Percentiles rank a stretch among this genome's conserved stretches.
Conservation (phyloP, 2,329 filamentous ascomycete species). For the Penicillium sp. region DNA sequence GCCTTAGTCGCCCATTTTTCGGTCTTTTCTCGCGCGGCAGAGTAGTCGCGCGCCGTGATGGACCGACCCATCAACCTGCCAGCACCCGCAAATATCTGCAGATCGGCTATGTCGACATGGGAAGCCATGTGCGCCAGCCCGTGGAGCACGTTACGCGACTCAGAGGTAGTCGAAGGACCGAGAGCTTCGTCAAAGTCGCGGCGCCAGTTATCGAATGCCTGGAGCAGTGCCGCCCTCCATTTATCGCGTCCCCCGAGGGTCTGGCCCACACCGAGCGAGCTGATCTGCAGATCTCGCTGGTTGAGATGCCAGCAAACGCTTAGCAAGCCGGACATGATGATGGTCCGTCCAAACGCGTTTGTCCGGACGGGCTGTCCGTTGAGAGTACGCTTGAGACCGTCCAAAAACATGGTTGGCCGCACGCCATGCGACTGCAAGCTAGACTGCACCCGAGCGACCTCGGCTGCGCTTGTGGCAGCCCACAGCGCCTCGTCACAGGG, state of each 20-base stretch:
- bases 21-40: constrained; percentile 70
- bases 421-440: constrained; percentile 76
- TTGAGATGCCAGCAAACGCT: constrained; percentile 98
- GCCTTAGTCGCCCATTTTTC: constrained; percentile 86
- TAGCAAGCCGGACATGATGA: constrained; percentile 88
- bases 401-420: constrained; percentile 81
- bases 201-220: constrained; percentile 92
- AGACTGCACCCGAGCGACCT: constrained; percentile 79
- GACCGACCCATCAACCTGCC: constrained; percentile 78
- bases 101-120: constrained; percentile 96
- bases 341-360: constrained; percentile 87
- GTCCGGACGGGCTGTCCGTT: constrained; percentile 82
- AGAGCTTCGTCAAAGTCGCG: constrained; percentile 82
- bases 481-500: constrained; percentile 92
- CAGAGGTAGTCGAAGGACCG: constrained; percentile 65
- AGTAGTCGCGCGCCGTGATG: constrained; percentile 78
- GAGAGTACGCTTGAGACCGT: constrained; percentile 83
- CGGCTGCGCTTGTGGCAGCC: constrained; percentile 81
- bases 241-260: constrained; percentile 83
- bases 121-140: constrained; percentile 96
- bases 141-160: constrained; percentile 83
- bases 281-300: constrained; percentile 88
- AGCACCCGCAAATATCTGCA: constrained; percentile 89
- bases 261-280: constrained; percentile 73
- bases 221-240: constrained; percentile 80